Base-by-base conservation (phyloP, 768 basidiomycete species). In the Pulveroboletus sp. region DNA sequence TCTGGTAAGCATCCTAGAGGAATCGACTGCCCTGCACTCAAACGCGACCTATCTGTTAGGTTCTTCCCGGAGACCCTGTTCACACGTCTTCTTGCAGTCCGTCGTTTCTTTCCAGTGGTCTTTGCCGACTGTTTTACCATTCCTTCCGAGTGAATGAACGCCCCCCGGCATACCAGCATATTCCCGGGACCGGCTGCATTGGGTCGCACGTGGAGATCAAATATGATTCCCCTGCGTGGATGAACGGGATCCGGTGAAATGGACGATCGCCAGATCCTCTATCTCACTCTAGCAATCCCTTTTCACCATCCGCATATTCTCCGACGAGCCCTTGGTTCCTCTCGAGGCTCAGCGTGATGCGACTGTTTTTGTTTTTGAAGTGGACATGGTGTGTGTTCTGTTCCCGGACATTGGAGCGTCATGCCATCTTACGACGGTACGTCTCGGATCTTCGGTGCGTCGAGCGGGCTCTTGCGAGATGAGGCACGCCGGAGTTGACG, bases 261-360 rank as follows among this genome's bases (percentile, higher is more conserved):
- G 81, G 11, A 82, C 76, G 51, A 83, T 73, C 9, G 54, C 55
- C 0, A 77, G 74, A 35, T 76, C 63, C 61, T 51, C 71, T 76
- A n/a, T 71, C 28, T 64, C 65, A 7, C 56, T 56, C 33, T 76
- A 53, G 30, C 61, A 51, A 17, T 68, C 61, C 44, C 77, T 65
- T 24, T 78, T 74, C 6, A 51, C 43, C 21, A 2, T 21, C 21
- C 21, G 21, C 76, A 53, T 81, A 83, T 9, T 79, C 79, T 10
- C 78, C 79, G 27, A 21, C 21, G 21, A 81, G 64, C 5, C 81
- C 80, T 43, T 80, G 78, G 49, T 82, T 82, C 78, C 79, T 82
- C 30, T 46, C 51, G 28, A 78, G 62, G 44, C 62, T 59, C 27
- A 82, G 49, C 33, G 66, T 45, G n/a, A 54, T 52, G 78, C 79